These are phyloP conservation scores for Straminergon stramineum DNA, from an alignment of 225 moss, liverwort and hornwort genomes.

Conservation along the genomic window DNA sequence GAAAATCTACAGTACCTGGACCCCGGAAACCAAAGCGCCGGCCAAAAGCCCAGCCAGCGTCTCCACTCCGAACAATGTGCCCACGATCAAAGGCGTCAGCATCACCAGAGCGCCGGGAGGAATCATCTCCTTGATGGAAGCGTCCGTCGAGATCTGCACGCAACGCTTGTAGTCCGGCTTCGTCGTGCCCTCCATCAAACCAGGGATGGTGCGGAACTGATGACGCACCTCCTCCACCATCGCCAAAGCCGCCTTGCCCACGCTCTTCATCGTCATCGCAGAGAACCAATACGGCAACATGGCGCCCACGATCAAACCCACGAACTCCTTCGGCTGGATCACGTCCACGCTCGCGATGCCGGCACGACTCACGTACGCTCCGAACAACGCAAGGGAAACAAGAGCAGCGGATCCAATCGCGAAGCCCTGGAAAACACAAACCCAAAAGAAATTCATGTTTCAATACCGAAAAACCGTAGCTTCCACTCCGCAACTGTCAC, in stretches of 20 bases:
- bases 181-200: conserved; percentile 68
- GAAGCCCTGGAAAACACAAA: conserved; percentile 17
- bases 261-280: conserved; percentile 96
- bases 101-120: conserved; percentile 89
- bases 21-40: conserved; percentile 90
- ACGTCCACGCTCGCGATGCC: conserved; percentile 79
- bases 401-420: conserved; percentile 57
- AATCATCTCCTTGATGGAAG: conserved; percentile 89
- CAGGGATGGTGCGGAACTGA: conserved; percentile 65
- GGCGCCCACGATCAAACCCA: conserved; percentile 74
- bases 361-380: conserved; percentile 85
- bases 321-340: conserved; percentile 83
- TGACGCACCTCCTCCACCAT: conserved; percentile 97
- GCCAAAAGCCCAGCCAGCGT: conserved; percentile 76
- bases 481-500: too few species aligned
- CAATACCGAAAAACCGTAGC: background rate
- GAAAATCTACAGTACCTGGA: conserved; percentile 18
- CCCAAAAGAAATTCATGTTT: rapidly evolving
- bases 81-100: conserved; percentile 77
- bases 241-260: conserved; percentile 87
- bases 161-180: conserved; percentile 97
- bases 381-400: conserved; percentile 72
- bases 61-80: conserved; percentile 78
- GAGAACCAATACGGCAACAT: conserved; percentile 98
- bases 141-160: conserved; percentile 84